Evolutionary conservation across 2,329 filamentous ascomycete species (phyloP), one percentile per base, ranked within the genome.

Genomic region (Leptographium flavum): DNA sequence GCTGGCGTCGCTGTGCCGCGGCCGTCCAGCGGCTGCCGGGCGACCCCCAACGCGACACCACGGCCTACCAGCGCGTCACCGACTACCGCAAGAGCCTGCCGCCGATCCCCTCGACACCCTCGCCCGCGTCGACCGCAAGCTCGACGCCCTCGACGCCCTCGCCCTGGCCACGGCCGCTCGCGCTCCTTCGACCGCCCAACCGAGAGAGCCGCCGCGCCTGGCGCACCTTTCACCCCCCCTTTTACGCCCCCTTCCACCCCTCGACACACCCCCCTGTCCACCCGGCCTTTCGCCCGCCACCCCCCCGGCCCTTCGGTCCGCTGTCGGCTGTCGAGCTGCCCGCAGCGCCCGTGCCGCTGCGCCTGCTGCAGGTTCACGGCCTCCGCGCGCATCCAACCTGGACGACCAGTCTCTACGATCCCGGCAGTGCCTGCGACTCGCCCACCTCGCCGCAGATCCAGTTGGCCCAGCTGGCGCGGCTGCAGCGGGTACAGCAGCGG

Each of bases 261-360:
- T n/a, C n/a, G n/a, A n/a, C n/a, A n/a, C n/a, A n/a, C n/a, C n/a
- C n/a, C n/a, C n/a, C n/a, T n/a, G n/a, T n/a, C n/a, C n/a, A n/a
- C n/a, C n/a, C n/a, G n/a, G n/a, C n/a, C n/a, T n/a, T n/a, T n/a
- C n/a, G n/a, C n/a, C n/a, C n/a, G n/a, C n/a, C n/a, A n/a, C n/a
- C n/a, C n/a, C n/a, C n/a, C n/a, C n/a, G n/a, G n/a, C n/a, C n/a
- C n/a, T n/a, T n/a, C n/a, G n/a, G n/a, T n/a, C n/a, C n/a, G n/a
- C n/a, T n/a, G 11, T 36, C 41, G 27, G 46, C 46, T 13, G 35
- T 47, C 11, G 50, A 52, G 43, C 40, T 52, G 39, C 50, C 50
- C 10, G 50, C 48, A 5, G 39, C 48, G 17, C 50, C 50, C 3
- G 33, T 50, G 10, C 27, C 39, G 21, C n/a, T 15, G n/a, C 32